Conservation (phyloP, 805 yeast species). For the Monosporozyma unispora region DNA sequence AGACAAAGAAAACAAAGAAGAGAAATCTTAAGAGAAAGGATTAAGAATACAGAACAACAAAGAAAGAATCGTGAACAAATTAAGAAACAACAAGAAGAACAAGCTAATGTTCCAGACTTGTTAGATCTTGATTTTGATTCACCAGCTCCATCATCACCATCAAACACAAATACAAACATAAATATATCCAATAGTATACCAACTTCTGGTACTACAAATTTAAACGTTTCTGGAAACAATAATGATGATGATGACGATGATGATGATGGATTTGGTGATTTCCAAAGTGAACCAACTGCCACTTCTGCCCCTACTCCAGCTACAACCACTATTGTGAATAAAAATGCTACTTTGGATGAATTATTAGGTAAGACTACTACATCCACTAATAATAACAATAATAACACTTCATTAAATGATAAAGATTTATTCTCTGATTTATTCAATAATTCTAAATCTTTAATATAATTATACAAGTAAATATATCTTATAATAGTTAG, state of each 20-base stretch:
- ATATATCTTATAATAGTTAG: not conserved
- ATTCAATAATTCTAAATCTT: conserved; percentile 26
- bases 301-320: no score
- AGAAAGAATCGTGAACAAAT: conserved; percentile 16
- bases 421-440: conserved; percentile 26
- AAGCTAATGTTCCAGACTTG: conserved; percentile 23
- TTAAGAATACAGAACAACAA: conserved; percentile 27
- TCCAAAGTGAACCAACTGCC: conserved; percentile 27
- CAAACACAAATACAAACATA: not conserved
- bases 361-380: conserved; percentile 7
- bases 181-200: not conserved
- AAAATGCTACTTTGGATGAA: conserved; percentile 9
- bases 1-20: conserved; percentile 32
- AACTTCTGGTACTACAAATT: conserved; percentile 1
- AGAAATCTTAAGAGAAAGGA: conserved; percentile 29
- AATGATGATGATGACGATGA: conserved; percentile 18
- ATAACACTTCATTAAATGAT: conserved; percentile 6
- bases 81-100: conserved; percentile 12
- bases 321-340: conserved; percentile 4
- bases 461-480: conserved; percentile 15
- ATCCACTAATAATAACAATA: conserved; percentile 7
- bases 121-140: conserved; percentile 23
- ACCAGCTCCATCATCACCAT: conserved; percentile 7
- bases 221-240: not conserved
- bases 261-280: conserved; percentile 33